A percentile compares a stretch with the other conserved stretches of the same genome.
phyloP scores from a whole-genome alignment of 1,284 basidiomycete species.

The Ustilago crameri region DNA sequence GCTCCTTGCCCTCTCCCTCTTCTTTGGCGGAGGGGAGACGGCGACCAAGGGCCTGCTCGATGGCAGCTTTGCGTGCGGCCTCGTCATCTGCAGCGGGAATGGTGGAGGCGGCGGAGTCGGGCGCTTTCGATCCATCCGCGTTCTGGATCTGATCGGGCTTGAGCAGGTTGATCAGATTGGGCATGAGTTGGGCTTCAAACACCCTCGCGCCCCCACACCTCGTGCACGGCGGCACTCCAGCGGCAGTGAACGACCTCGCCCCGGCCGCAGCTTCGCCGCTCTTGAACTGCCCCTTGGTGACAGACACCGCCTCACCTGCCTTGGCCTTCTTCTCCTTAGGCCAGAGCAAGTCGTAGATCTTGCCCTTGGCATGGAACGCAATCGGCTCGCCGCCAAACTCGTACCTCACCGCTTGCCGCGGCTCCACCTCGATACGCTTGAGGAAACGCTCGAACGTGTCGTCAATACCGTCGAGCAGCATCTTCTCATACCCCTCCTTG shows the following conservation, averaged over 20 bases:
- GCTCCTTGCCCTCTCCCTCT: constrained; percentile 1
- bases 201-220: constrained; percentile 54
- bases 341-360: constrained; percentile 58
- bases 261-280: background rate
- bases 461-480: constrained; percentile 60
- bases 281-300: constrained; percentile 34
- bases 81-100: constrained; percentile 14
- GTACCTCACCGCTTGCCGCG: constrained; percentile 64
- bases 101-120: background rate
- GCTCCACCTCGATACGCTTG: constrained; percentile 54
- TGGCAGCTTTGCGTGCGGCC: constrained; percentile 41
- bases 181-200: constrained; percentile 68
- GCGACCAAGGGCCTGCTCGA: constrained; percentile 60
- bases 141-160: constrained; percentile 36
- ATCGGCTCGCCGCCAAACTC: constrained; percentile 62
- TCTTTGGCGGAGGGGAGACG: constrained; percentile 10
- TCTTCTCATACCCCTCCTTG: constrained; percentile 62
- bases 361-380: constrained; percentile 55
- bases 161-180: constrained; percentile 64
- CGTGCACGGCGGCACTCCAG: constrained; percentile 52
- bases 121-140: constrained; percentile 20
- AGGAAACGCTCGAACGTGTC: constrained; percentile 64
- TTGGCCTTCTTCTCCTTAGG: constrained; percentile 21
- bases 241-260: constrained; percentile 7
- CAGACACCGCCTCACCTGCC: constrained; percentile 17